A percentile compares a stretch with the other conserved stretches of the same genome.
phyloP scores from a whole-genome alignment of 805 yeast species.

The Sporopachydermia quercuum region DNA sequence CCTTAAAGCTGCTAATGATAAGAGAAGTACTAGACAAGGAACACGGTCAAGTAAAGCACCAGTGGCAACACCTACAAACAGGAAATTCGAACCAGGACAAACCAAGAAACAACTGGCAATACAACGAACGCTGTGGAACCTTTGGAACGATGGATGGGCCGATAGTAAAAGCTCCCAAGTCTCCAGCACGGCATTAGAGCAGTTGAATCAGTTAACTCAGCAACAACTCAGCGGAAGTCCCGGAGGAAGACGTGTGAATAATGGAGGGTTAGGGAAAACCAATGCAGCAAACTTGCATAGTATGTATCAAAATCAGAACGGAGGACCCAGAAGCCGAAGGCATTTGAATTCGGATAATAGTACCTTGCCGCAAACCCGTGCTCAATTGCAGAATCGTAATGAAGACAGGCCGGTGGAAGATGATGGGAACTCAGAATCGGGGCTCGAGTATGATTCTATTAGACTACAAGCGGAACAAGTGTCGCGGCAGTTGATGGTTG shows the following conservation, averaged over 20 bases:
- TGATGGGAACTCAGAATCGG: background rate
- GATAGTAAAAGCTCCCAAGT: background rate
- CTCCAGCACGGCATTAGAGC: constrained; percentile 1
- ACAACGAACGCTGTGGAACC: background rate
- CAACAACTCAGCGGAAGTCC: background rate
- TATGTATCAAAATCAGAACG: background rate
- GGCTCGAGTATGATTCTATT: background rate
- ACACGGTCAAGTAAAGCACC: too few species aligned
- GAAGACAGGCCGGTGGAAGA: background rate
- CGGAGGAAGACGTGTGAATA: background rate
- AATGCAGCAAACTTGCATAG: background rate
- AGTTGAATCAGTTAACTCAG: background rate
- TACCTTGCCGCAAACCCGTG: background rate
- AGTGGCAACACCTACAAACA: too few species aligned
- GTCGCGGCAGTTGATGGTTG: constrained; percentile 1
- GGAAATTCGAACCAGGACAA: too few species aligned
- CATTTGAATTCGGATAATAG: background rate
- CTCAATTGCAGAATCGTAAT: background rate
- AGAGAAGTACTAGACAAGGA: too few species aligned
- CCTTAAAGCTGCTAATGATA: too few species aligned
- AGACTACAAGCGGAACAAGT: background rate
- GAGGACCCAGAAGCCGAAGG: too few species aligned
- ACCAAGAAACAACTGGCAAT: too few species aligned
- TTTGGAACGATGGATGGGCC: background rate
- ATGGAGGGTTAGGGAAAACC: background rate